These are phyloP conservation scores for Aristolochia californica DNA, from an alignment of 164 flowering plant species.

Conservation along the genomic window DNA sequence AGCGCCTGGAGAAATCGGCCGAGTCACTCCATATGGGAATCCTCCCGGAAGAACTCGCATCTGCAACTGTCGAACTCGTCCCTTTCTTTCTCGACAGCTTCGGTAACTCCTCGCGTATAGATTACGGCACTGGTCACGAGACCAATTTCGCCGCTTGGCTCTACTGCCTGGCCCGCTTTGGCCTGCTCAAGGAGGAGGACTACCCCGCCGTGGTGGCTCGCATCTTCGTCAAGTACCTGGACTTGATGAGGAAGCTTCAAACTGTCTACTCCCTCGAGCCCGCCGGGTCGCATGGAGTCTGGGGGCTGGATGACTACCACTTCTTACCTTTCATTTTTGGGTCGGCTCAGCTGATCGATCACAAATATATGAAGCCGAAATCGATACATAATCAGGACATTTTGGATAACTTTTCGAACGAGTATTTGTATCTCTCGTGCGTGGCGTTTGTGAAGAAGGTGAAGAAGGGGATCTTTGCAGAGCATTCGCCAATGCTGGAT, in stretches of 20 bases:
- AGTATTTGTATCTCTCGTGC: conserved; percentile 69
- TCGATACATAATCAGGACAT: conserved; percentile 90
- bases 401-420: conserved; percentile 66
- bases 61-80: conserved; percentile 14
- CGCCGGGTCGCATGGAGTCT: conserved; percentile 97
- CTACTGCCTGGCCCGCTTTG: conserved; percentile 25
- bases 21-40: conserved; percentile 10
- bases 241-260: conserved; percentile 79
- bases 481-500: conserved; percentile 91
- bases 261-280: conserved; percentile 65
- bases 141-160: conserved; percentile 29
- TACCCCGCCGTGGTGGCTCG: conserved; percentile 54
- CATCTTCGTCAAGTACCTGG: conserved; percentile 74
- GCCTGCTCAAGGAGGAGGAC: conserved; percentile 43
- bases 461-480: conserved; percentile 83
- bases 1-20: conserved; percentile 22
- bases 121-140: conserved; percentile 42
- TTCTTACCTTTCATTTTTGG: conserved; percentile 91
- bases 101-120: conserved; percentile 24
- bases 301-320: conserved; percentile 96
- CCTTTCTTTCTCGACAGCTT: conserved; percentile 25
- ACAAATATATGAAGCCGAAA: conserved; percentile 97
- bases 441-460: conserved; percentile 78
- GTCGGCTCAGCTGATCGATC: conserved; percentile 86
- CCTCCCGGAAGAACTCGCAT: conserved; percentile 14